Percentiles rank a stretch among this genome's conserved stretches.
Evolutionary conservation across 225 moss, liverwort and hornwort genomes (phyloP).

Genomic region (Pseudoscleropodium purum): DNA sequence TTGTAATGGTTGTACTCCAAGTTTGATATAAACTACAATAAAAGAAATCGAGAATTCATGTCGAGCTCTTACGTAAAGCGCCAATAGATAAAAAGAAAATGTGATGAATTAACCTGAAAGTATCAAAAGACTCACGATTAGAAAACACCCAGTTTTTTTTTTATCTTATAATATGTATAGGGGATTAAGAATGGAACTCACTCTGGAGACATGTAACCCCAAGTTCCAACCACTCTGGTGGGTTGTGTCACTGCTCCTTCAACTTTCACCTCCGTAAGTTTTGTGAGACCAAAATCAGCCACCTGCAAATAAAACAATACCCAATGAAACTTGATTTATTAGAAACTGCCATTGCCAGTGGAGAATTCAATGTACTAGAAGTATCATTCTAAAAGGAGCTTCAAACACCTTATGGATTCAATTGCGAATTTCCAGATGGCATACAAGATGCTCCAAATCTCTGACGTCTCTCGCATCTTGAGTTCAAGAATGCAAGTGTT

Average conservation of each 20-base stretch:
- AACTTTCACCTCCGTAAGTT: slow-evolving; percentile 57
- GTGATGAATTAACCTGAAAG: not conserved
- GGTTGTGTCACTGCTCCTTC: slow-evolving; percentile 46
- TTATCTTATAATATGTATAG: not conserved
- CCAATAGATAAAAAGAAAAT: not conserved
- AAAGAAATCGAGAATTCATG: not conserved
- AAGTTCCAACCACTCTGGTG: slow-evolving; percentile 88
- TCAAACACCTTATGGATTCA: not conserved
- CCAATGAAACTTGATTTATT: not conserved
- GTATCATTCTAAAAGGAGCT: not conserved
- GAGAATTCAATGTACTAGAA: not conserved
- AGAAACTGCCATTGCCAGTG: not conserved
- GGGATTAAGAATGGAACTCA: slow-evolving; percentile 1
- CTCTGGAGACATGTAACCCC: slow-evolving; percentile 98
- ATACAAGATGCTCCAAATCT: not conserved
- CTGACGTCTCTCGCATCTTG: not conserved
- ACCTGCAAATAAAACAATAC: slow-evolving; percentile 31
- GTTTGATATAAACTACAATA: not conserved
- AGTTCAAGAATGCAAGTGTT: not conserved
- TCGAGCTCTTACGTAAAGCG: not conserved
- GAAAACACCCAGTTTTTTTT: not conserved
- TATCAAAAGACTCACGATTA: no score
- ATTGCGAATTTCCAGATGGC: not conserved
- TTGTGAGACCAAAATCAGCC: slow-evolving; percentile 93
- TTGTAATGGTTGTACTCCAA: not conserved